phyloP scores from a whole-genome alignment of 352 stramenopile genomes.

The Pythium aristosporum region DNA sequence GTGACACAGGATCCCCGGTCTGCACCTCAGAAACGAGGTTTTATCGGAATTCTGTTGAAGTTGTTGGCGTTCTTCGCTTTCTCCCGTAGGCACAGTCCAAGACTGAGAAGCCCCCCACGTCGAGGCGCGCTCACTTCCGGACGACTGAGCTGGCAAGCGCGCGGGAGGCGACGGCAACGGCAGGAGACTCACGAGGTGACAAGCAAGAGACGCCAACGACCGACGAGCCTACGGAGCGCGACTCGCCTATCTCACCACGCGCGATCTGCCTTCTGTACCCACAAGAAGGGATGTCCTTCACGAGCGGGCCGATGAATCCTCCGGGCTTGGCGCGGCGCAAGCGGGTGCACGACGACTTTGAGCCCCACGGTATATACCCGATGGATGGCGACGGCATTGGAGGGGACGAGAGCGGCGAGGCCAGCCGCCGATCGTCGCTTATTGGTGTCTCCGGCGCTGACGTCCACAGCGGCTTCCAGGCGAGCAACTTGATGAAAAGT shows the following conservation, averaged over 20 bases:
- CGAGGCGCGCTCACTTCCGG: not conserved
- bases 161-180: not conserved
- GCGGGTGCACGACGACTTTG: constrained; percentile 35
- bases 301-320: constrained; percentile 2
- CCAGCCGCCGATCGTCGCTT: constrained; percentile 16
- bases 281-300: constrained; percentile 18
- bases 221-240: not conserved
- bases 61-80: constrained; percentile 19
- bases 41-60: constrained; percentile 24
- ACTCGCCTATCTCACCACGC: not conserved
- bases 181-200: not conserved
- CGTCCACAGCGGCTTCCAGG: constrained; percentile 27
- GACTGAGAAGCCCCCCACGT: not conserved
- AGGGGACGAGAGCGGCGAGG: constrained; percentile 9
- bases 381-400: constrained; percentile 1
- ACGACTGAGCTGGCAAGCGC: not conserved
- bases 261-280: not conserved
- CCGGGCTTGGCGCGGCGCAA: constrained; percentile 28
- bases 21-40: constrained; percentile 19
- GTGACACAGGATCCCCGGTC: not conserved
- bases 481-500: constrained; percentile 23
- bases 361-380: constrained; percentile 6
- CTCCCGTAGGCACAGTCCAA: not conserved
- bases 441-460: constrained; percentile 12
- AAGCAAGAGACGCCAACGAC: not conserved